Percentiles rank a stretch among this genome's conserved stretches.
These are phyloP conservation scores for Calonectria hawksworthii DNA, from an alignment of 2,329 filamentous ascomycete genomes.

Conservation along the genomic window DNA sequence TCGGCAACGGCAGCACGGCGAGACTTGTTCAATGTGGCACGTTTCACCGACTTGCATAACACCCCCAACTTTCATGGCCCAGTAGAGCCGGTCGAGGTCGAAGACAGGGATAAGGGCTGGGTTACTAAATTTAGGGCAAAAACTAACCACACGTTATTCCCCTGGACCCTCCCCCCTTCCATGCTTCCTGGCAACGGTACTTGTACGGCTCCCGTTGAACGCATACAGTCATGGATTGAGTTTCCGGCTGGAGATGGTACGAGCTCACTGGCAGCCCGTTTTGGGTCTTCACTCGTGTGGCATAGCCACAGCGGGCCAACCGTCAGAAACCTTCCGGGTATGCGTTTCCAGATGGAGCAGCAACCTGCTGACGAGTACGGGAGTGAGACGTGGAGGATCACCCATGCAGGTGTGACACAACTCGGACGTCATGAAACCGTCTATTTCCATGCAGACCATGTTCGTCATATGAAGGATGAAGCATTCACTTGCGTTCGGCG, in stretches of 20 bases:
- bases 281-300: conserved; percentile 52
- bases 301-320: conserved; percentile 57
- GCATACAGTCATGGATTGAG: conserved; percentile 77
- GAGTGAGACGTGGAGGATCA: conserved; percentile 76
- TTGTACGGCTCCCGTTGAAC: conserved; percentile 80
- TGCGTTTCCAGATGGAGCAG: conserved; percentile 77
- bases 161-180: conserved; percentile 88
- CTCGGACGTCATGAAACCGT: conserved; percentile 91
- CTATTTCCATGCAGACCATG: conserved; percentile 81
- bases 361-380: conserved; percentile 63
- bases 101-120: conserved; percentile 63
- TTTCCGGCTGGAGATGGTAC: conserved; percentile 65
- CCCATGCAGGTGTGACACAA: conserved; percentile 83
- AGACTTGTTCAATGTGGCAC: conserved; percentile 91
- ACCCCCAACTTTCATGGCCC: conserved; percentile 75
- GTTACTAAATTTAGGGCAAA: conserved; percentile 62
- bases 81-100: conserved; percentile 51
- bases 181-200: conserved; percentile 83
- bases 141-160: conserved; percentile 88
- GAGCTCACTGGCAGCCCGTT: conserved; percentile 49
- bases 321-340: conserved; percentile 66
- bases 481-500: conserved; percentile 87
- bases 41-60: conserved; percentile 84
- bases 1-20: conserved; percentile 84
- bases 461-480: conserved; percentile 83